These are phyloP conservation scores for Rhizoctonia solani DNA, from an alignment of 1,284 basidiomycete species.

Conservation along the genomic window DNA sequence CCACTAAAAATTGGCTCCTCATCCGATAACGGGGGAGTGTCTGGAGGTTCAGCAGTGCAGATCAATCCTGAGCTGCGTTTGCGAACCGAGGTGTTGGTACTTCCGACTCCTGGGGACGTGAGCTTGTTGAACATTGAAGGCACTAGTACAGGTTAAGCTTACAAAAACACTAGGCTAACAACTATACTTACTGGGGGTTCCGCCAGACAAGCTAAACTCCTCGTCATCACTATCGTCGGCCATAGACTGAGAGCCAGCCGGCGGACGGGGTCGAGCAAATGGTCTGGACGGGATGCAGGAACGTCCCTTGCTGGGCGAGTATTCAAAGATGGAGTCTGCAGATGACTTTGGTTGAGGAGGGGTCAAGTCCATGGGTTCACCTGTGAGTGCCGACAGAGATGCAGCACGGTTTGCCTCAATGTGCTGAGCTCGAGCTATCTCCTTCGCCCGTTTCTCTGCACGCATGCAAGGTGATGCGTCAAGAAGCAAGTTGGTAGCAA, in stretches of 20 bases:
- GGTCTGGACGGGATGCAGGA: neutral
- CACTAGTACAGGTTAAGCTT: neutral
- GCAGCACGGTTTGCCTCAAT: conserved; percentile 3
- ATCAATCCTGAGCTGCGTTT: conserved; percentile 57
- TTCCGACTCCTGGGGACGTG: conserved; percentile 6
- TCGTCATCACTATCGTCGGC: neutral
- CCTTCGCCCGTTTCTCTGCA: conserved; percentile 61
- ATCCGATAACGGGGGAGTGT: conserved; percentile 68
- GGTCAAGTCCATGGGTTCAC: conserved; percentile 31
- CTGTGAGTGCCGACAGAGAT: conserved; percentile 43
- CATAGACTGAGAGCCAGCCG: neutral
- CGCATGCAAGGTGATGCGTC: conserved; percentile 70
- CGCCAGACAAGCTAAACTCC: neutral
- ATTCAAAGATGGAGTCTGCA: conserved; percentile 9
- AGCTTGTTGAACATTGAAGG: neutral
- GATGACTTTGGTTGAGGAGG: conserved; percentile 40
- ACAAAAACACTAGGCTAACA: neutral
- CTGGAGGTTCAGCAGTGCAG: conserved; percentile 59
- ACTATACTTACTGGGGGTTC: conserved; percentile 3
- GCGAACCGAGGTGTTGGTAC: conserved; percentile 49
- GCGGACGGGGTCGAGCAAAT: conserved; percentile 21
- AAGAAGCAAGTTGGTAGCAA: conserved; percentile 59
- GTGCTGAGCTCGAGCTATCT: conserved; percentile 43
- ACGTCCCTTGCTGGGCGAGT: conserved; percentile 23
- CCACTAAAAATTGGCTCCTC: conserved; percentile 63